These are phyloP conservation scores for Salvia hispanica DNA, from an alignment of 257 asterid species.

Conservation along the genomic window DNA sequence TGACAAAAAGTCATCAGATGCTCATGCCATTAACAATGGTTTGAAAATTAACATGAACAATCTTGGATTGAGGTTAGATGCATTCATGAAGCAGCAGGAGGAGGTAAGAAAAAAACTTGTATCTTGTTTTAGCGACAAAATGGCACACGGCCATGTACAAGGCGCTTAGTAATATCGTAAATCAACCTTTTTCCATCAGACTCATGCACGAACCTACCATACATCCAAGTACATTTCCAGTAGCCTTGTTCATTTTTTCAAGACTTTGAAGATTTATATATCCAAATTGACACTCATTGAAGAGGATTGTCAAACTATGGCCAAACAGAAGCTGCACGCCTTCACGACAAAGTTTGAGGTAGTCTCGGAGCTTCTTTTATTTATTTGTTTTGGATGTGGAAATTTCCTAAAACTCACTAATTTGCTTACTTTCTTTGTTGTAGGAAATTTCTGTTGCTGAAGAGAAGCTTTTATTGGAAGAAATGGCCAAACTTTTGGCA, in stretches of 20 bases:
- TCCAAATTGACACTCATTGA: conserved; percentile 49
- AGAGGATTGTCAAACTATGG: conserved; percentile 46
- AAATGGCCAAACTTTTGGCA: conserved; percentile 49
- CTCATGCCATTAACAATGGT: conserved; percentile 36
- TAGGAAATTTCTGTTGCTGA: conserved; percentile 56
- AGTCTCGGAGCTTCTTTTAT: background rate
- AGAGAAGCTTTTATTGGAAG: conserved; percentile 48
- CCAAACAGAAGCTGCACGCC: conserved; percentile 45
- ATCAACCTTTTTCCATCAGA: conserved; percentile 32
- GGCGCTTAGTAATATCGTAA: background rate
- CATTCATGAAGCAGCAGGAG: conserved; percentile 43
- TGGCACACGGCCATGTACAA: background rate
- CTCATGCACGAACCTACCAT: conserved; percentile 36
- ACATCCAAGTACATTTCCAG: conserved; percentile 44
- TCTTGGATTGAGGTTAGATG: conserved; percentile 39
- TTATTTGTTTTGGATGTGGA: background rate
- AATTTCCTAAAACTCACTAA: background rate
- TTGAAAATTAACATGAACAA: conserved; percentile 39
- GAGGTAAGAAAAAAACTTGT: conserved; percentile 36
- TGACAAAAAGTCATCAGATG: conserved; percentile 40
- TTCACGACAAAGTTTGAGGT: conserved; percentile 53
- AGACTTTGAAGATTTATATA: conserved; percentile 38
- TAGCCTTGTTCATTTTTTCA: conserved; percentile 40
- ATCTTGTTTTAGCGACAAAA: background rate
- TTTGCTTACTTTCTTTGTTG: background rate